Base-by-base conservation (phyloP, 768 basidiomycete genomes). In the Pisolithus sp. region DNA sequence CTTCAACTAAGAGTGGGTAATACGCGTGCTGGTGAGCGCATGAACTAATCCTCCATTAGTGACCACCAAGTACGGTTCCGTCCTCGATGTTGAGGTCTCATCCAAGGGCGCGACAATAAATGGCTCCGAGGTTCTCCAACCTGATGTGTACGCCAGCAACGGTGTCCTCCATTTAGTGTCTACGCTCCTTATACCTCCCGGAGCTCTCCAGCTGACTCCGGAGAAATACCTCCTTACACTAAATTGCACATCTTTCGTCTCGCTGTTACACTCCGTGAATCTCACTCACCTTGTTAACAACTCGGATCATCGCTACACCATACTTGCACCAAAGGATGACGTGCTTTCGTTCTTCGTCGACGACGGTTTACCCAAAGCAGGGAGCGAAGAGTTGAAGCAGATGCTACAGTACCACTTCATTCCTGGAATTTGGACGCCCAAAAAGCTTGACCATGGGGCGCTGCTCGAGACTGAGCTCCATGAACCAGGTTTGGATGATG, bases 181-280 rank as follows among this genome's bases (percentile, higher is more conserved):
- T 13, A 80, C 82, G 13, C 80, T 98, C 21, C 79, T 99, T 13
- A 67, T 94, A 10, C 89, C 92, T 7, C 76, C 79, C 3, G 83
- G 81, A 15, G 77, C 88, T 42, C 78, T 95, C 21, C 74, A 81
- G 53, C 71, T 93, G 41, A 98, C 94, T 4, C 88, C 94, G 17
- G 96, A 98, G 73, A 98, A 98, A 68, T 92, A 87, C 57, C 85
- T 99, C 17, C 80, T 98, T 9, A 83, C 90, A 3, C 77, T 97
- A 54, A 91, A 96, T 63, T 96, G 94, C 70, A 88, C 89, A 2
- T 78, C 79, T 28, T 98, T 98, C 65, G 89, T 98, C 48, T 85
- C 86, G 6, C 75, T 97, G 21, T 72, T 99, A 24, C 92, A 89
- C 57, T 87, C 89, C 3, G 89, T 89, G 28, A 75, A 88, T 55